A percentile compares a stretch with the other conserved stretches of the same genome.
Evolutionary conservation across 2,329 filamentous ascomycete species (phyloP).

Genomic region (Aspergillus sp.): DNA sequence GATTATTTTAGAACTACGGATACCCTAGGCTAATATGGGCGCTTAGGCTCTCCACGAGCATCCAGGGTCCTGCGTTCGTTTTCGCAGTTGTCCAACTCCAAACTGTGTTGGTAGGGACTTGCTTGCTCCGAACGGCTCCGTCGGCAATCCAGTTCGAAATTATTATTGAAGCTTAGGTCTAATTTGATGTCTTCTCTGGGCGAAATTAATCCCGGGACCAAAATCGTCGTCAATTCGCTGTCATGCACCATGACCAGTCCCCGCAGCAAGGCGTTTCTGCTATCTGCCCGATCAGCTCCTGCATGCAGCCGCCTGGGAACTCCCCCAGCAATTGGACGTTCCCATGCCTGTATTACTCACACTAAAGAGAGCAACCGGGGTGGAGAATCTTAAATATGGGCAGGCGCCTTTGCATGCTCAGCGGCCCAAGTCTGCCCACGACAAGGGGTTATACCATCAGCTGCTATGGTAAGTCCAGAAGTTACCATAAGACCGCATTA

Average conservation of each 20-base stretch:
- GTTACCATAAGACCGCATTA: too few relatives aligned
- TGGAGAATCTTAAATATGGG: background rate
- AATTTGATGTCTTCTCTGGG: background rate
- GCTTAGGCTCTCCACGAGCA: background rate
- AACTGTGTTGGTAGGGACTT: background rate
- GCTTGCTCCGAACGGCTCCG: background rate
- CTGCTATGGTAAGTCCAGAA: background rate
- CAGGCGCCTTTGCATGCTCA: background rate
- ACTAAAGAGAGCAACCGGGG: background rate
- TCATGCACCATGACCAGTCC: background rate
- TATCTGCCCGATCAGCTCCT: slow-evolving; percentile 10
- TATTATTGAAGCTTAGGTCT: background rate
- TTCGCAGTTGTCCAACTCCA: background rate
- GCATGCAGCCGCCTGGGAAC: slow-evolving; percentile 10
- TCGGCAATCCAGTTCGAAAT: background rate
- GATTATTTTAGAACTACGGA: background rate
- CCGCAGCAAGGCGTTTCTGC: slow-evolving; percentile 6
- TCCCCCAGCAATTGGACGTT: background rate
- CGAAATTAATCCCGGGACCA: background rate
- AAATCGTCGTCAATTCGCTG: background rate
- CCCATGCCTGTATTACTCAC: too few relatives aligned
- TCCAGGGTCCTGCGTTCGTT: background rate
- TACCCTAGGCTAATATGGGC: background rate
- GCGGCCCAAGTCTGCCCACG: background rate
- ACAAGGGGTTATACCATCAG: background rate